These are phyloP conservation scores for Haplosporangium sp. DNA, from an alignment of 371 early-diverging fungal species.

Conservation along the genomic window DNA sequence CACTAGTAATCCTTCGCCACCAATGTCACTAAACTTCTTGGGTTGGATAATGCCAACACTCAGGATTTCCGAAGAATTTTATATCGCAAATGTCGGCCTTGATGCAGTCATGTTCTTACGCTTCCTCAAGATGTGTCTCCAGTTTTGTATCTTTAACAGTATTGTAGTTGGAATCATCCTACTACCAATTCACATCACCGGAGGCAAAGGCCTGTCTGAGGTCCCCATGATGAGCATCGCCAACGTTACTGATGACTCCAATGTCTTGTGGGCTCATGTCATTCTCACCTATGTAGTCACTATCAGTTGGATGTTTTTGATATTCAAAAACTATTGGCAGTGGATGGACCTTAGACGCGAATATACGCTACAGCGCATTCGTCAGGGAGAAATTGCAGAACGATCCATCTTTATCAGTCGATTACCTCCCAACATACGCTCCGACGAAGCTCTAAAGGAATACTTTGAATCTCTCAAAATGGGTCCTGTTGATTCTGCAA, in stretches of 20 bases:
- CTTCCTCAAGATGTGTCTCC: slow-evolving; percentile 73
- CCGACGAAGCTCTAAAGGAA: slow-evolving; percentile 53
- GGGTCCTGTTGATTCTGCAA: slow-evolving; percentile 61
- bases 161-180: slow-evolving; percentile 63
- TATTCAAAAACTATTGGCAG: slow-evolving; percentile 70
- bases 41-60: slow-evolving; percentile 58
- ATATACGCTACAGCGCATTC: slow-evolving; percentile 55
- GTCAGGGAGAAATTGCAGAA: slow-evolving; percentile 54
- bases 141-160: slow-evolving; percentile 63
- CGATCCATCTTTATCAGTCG: slow-evolving; percentile 60
- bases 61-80: slow-evolving; percentile 61
- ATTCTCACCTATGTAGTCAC: slow-evolving; percentile 59
- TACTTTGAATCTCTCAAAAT: slow-evolving; percentile 62
- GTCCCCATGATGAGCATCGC: slow-evolving; percentile 59
- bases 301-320: slow-evolving; percentile 66
- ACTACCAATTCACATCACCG: slow-evolving; percentile 65
- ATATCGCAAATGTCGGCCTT: slow-evolving; percentile 65
- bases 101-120: slow-evolving; percentile 79
- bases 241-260: slow-evolving; percentile 58
- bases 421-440: slow-evolving; percentile 59
- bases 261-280: slow-evolving; percentile 65
- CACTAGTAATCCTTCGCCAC: slow-evolving; percentile 59
- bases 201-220: slow-evolving; percentile 14
- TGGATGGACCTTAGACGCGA: slow-evolving; percentile 62
- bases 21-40: slow-evolving; percentile 52